These are phyloP conservation scores for Arthroderma uncinatum DNA, from an alignment of 2,329 filamentous ascomycete genomes.

Conservation along the genomic window DNA sequence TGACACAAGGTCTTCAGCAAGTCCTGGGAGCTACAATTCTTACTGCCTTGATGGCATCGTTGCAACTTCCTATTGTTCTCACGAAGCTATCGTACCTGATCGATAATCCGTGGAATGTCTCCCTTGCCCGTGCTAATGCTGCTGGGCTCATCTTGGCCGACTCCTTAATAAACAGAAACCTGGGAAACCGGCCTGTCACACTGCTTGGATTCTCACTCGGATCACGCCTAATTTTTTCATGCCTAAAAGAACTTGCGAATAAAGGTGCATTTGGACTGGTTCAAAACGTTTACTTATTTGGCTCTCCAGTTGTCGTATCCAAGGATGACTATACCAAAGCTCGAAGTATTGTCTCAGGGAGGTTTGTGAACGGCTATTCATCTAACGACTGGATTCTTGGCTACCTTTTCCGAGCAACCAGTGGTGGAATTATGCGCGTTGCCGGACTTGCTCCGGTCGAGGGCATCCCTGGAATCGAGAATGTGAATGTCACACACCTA, in stretches of 20 bases:
- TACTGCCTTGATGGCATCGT: conserved; percentile 77
- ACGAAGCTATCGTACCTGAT: conserved; percentile 93
- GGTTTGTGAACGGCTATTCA: conserved; percentile 90
- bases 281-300: conserved; percentile 93
- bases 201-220: conserved; percentile 92
- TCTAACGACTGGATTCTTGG: conserved; percentile 94
- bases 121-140: conserved; percentile 74
- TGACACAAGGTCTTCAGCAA: conserved; percentile 93
- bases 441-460: conserved; percentile 73
- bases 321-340: conserved; percentile 77
- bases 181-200: conserved; percentile 83
- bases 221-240: conserved; percentile 83
- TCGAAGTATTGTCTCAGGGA: conserved; percentile 74
- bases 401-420: conserved; percentile 90
- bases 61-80: conserved; percentile 83
- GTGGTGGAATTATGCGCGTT: conserved; percentile 78
- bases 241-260: conserved; percentile 71
- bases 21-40: conserved; percentile 83
- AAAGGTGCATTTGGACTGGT: conserved; percentile 77
- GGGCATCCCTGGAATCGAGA: conserved; percentile 69
- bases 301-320: conserved; percentile 82
- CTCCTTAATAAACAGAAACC: conserved; percentile 79
- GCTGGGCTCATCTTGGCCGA: conserved; percentile 90
- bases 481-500: conserved; percentile 72
- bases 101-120: conserved; percentile 98